Percentiles rank a stretch among this genome's conserved stretches.
phyloP scores from a whole-genome alignment of 306 rosid species.

The Cucurbita pepo region DNA sequence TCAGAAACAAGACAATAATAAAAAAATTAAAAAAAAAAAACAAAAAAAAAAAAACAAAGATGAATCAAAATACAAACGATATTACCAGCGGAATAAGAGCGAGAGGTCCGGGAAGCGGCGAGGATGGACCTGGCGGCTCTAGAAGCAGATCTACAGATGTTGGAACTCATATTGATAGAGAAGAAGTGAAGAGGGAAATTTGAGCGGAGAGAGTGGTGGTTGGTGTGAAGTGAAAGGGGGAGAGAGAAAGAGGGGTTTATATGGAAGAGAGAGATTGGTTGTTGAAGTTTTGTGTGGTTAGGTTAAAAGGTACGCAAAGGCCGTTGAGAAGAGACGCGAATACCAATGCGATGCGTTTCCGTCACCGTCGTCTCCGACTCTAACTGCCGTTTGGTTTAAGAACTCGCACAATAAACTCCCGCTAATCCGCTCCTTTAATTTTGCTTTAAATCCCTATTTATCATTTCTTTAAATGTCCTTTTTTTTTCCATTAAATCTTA shows the following conservation, averaged over 20 bases:
- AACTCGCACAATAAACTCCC: no score
- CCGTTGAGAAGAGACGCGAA: not conserved
- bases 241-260: not conserved
- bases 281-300: not conserved
- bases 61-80: not conserved
- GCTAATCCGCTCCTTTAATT: no score
- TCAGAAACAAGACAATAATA: not conserved
- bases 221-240: not conserved
- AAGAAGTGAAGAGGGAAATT: not conserved
- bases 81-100: constrained; percentile 40
- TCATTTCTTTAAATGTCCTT: no score
- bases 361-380: not conserved
- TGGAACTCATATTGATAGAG: constrained; percentile 37
- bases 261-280: not conserved
- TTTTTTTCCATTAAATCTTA: no score
- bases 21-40: not conserved
- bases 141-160: constrained; percentile 53
- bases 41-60: not conserved
- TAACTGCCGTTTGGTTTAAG: not conserved
- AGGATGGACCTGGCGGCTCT: constrained; percentile 61
- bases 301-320: not conserved
- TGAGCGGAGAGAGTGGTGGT: not conserved
- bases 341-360: not conserved
- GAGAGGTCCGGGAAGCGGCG: constrained; percentile 47
- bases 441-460: no score